Evolutionary conservation across 2,329 filamentous ascomycete genomes (phyloP).

Genomic region (Balansia obtecta): DNA sequence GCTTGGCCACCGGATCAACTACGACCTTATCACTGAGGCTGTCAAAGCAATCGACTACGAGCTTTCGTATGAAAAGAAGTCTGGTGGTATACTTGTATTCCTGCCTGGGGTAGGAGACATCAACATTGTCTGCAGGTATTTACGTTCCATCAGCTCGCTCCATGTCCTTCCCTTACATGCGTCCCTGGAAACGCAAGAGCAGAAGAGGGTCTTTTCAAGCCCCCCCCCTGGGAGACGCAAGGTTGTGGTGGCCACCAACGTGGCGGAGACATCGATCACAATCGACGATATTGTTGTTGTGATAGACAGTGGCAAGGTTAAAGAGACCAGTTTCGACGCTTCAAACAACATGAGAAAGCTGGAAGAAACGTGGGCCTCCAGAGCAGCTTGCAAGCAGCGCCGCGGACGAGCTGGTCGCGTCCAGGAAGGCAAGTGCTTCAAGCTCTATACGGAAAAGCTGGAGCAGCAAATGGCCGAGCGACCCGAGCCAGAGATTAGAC

Average conservation of each 20-base stretch:
- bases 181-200: constrained; percentile 77
- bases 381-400: constrained; percentile 86
- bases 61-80: constrained; percentile 48
- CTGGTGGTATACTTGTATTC: constrained; percentile 87
- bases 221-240: constrained; percentile 75
- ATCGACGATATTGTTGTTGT: constrained; percentile 96
- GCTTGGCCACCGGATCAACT: constrained; percentile 79
- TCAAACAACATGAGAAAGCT: constrained; percentile 89
- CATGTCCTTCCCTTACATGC: constrained; percentile 85
- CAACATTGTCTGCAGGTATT: constrained; percentile 58
- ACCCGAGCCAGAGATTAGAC: constrained; percentile 84
- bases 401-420: constrained; percentile 90
- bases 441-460: constrained; percentile 78
- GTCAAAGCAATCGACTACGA: constrained; percentile 72
- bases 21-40: constrained; percentile 69
- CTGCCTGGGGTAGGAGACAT: constrained; percentile 88
- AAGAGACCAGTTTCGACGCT: constrained; percentile 90
- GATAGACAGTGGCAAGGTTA: constrained; percentile 89
- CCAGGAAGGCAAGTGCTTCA: constrained; percentile 83
- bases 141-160: constrained; percentile 49
- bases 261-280: constrained; percentile 95
- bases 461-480: constrained; percentile 79
- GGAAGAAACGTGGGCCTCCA: constrained; percentile 89
- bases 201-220: constrained; percentile 70
- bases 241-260: constrained; percentile 88